phyloP scores from a whole-genome alignment of 164 flowering plant species.

The Magnolia changhungtana region DNA sequence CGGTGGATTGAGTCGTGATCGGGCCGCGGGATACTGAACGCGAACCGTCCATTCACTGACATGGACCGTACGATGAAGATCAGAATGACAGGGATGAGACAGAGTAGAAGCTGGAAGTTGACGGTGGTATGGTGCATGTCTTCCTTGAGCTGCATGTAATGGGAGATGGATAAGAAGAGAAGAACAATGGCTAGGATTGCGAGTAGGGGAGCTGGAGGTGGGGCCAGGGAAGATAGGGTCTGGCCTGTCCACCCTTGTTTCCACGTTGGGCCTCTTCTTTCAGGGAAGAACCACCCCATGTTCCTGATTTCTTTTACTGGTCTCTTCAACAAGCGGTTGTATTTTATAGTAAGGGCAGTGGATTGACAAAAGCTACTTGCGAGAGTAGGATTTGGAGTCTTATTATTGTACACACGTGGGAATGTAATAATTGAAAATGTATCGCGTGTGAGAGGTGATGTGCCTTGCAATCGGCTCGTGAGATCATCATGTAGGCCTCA shows the following conservation, averaged over 20 bases:
- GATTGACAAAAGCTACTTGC: too few relatives aligned
- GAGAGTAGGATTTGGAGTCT: too few relatives aligned
- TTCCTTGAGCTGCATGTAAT: slow-evolving; percentile 31
- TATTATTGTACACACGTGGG: too few relatives aligned
- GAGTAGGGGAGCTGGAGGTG: slow-evolving; percentile 56
- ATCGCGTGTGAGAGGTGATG: too few relatives aligned
- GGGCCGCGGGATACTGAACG: slow-evolving; percentile 10
- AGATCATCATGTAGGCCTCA: too few relatives aligned
- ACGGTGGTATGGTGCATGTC: slow-evolving; percentile 24
- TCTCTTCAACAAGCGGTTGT: not conserved
- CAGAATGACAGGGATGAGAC: slow-evolving; percentile 40
- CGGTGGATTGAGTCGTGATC: slow-evolving; percentile 12
- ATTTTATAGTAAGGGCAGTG: too few relatives aligned
- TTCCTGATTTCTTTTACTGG: not conserved
- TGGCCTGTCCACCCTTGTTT: slow-evolving; percentile 54
- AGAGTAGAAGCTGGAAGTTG: slow-evolving; percentile 40
- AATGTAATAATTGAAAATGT: too few relatives aligned
- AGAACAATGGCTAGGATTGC: slow-evolving; percentile 50
- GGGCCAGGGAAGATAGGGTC: slow-evolving; percentile 41
- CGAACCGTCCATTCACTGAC: slow-evolving; percentile 16
- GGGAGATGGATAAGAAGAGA: slow-evolving; percentile 48
- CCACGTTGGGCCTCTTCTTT: slow-evolving; percentile 60
- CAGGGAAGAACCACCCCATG: slow-evolving; percentile 30
- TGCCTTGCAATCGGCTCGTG: too few relatives aligned
- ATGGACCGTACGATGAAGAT: slow-evolving; percentile 28